Base-by-base conservation (phyloP, 176 grass and related monocot genomes). In the Cenchrus americanus region DNA sequence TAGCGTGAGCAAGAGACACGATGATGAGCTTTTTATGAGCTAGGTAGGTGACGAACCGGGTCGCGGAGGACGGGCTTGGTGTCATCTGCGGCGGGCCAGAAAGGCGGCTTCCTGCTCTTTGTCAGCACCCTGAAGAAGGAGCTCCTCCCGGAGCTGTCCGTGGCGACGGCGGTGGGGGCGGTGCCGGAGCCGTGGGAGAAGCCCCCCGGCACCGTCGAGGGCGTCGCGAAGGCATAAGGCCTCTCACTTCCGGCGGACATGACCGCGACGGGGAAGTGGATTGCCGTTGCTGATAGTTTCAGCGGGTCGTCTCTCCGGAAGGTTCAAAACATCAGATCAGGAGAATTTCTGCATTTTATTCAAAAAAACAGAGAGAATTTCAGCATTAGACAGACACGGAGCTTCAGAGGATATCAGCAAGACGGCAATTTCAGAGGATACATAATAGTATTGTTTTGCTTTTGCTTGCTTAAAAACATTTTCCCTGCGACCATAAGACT, bases 11-110 rank as follows among this genome's bases (percentile, higher is more conserved):
- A 15, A 26, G 21, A 61, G 40, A 43, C 43, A 10, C 30, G 10
- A 76, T 11, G 73, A 59, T 5, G 73, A 41, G 21, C 32, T 7
- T 7, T 7, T 5, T 10, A 51, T 2, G 2, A 8, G 55, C 55
- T 37, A 8, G 30, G 37, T 22, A 34, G 13, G 30, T 0, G n/a
- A 78, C 86, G 51, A 44, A 94, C 92, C 43, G 89, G 92, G 65
- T 94, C 92, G 40, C 92, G 92, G 67, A 94, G 86, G 19, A 88
- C 83, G 24, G 92, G 92, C 80, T 94, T 94, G 83, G 92, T 84
- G 71, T 94, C 92, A 58, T 94, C 92, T 32, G 72, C 77, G n/a
- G 80, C 89, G 51, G 86, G 86, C 76, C 89, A 75, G 71, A 94
- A 94, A 17, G 83, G 79, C 63, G 84, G 89, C 84, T 94, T 91